Conservation (phyloP, 495 filamentous ascomycete species). For the Neohortaea acidophila region DNA sequence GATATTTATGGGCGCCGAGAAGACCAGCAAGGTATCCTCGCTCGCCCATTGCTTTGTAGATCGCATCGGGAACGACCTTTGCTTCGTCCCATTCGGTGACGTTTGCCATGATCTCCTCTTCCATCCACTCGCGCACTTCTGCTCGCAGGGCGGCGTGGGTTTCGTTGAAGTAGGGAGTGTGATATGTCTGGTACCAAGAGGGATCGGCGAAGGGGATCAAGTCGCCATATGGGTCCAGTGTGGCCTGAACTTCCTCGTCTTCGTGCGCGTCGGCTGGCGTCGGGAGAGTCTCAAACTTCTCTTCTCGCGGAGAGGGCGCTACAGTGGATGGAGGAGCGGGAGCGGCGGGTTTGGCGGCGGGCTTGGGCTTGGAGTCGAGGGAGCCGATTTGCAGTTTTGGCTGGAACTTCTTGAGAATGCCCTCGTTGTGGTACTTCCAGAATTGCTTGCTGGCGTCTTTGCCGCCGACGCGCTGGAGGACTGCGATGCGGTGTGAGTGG, state of each 20-base stretch:
- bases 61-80: conserved; percentile 66
- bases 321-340: too few relatives aligned
- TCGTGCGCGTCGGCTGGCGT: conserved; percentile 31
- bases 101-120: conserved; percentile 74
- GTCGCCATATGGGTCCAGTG: conserved; percentile 70
- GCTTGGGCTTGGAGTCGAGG: conserved; percentile 63
- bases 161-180: conserved; percentile 92
- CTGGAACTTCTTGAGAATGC: conserved; percentile 92
- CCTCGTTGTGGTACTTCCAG: conserved; percentile 98
- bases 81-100: conserved; percentile 95
- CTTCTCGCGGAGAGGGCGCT: conserved; percentile 32
- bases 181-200: conserved; percentile 89
- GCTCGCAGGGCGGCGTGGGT: conserved; percentile 76
- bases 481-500: conserved; percentile 27
- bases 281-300: conserved; percentile 34
- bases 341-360: conserved; percentile 37
- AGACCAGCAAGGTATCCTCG: conserved; percentile 84
- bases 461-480: conserved; percentile 80
- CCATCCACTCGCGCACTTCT: conserved; percentile 85
- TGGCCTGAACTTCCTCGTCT: conserved; percentile 42
- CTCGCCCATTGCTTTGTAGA: conserved; percentile 92
- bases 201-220: conserved; percentile 87
- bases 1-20: conserved; percentile 61
- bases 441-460: conserved; percentile 98
- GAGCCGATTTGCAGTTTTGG: conserved; percentile 76